Evolutionary conservation across 306 rosid genomes (phyloP).

Genomic region (Lathyrus tuberosus): DNA sequence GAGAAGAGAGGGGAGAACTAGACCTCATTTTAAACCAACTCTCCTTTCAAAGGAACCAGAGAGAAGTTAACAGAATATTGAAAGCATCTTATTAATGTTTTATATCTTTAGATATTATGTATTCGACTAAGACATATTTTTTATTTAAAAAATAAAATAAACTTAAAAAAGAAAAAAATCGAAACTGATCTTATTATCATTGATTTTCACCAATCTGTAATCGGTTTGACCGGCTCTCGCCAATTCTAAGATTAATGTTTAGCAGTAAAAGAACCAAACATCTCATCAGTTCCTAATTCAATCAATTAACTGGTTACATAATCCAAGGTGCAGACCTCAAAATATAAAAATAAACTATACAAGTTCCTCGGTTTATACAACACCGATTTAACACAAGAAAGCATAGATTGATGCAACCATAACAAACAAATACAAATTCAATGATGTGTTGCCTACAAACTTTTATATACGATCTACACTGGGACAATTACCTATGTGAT

Average conservation of each 20-base stretch:
- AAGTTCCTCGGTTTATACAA: conserved; percentile 8
- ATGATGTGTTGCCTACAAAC: conserved; percentile 41
- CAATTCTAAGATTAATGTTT: neutral
- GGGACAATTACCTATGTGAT: conserved; percentile 20
- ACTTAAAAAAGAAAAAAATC: too few species aligned
- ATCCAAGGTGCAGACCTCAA: neutral
- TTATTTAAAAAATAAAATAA: too few species aligned
- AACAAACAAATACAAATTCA: conserved; percentile 34
- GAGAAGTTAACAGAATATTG: too few species aligned
- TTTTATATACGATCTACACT: conserved; percentile 38
- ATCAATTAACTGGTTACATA: neutral
- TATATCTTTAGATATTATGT: neutral
- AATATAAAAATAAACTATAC: neutral
- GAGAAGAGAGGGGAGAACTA: too few species aligned
- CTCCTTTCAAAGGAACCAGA: too few species aligned
- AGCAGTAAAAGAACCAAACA: neutral
- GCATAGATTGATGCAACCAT: conserved; percentile 21
- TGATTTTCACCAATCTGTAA: neutral
- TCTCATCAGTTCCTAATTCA: neutral
- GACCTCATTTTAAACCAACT: too few species aligned
- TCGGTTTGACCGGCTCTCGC: neutral
- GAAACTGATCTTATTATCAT: neutral
- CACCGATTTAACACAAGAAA: conserved; percentile 4
- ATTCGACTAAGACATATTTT: neutral
- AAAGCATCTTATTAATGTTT: too few species aligned